Conservation (phyloP, 371 early-diverging fungal genomes). For the Basidiobolus meristosporus region DNA sequence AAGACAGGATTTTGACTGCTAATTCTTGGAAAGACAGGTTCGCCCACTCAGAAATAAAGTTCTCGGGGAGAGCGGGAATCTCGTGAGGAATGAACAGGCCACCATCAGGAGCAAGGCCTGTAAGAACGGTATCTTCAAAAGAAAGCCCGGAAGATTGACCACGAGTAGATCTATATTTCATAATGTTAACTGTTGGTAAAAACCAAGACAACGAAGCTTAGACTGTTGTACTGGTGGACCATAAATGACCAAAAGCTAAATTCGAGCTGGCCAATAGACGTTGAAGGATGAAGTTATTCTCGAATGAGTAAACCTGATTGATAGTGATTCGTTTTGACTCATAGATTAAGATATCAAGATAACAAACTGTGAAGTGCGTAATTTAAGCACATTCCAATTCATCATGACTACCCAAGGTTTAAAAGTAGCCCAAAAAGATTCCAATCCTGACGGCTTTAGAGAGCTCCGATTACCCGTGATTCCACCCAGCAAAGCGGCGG, state of each 20-base stretch:
- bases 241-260: not conserved
- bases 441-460: no score
- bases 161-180: slow-evolving; percentile 81
- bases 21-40: slow-evolving; percentile 54
- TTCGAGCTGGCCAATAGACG: no score
- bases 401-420: no score
- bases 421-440: no score
- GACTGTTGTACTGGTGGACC: not conserved
- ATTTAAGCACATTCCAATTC: no score
- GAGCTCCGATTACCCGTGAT: no score
- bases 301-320: no score
- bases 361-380: no score
- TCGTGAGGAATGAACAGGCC: slow-evolving; percentile 83
- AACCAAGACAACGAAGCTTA: not conserved
- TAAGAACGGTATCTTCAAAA: slow-evolving; percentile 83
- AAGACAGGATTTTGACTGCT: slow-evolving; percentile 63
- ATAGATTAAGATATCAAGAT: no score
- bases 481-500: no score
- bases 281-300: no score
- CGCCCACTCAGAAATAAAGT: slow-evolving; percentile 33
- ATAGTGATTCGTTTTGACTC: no score
- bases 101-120: slow-evolving; percentile 86
- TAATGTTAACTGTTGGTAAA: slow-evolving; percentile 6
- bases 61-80: slow-evolving; percentile 41
- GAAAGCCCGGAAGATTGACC: slow-evolving; percentile 41